phyloP scores from a whole-genome alignment of 2,329 filamentous ascomycete species.

The Penicillium rolfsii region DNA sequence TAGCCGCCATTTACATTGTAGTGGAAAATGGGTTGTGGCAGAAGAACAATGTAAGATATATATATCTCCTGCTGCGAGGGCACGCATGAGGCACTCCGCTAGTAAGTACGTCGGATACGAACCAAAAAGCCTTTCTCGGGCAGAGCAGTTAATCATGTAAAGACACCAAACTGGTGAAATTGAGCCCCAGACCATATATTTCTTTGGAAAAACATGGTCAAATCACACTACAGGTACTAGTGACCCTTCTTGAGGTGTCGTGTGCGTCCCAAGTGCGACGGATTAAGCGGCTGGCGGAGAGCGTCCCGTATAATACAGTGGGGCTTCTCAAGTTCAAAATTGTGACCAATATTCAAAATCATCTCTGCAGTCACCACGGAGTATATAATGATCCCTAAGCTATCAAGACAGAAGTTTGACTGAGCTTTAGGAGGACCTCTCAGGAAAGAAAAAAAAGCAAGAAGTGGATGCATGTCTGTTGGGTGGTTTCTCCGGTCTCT shows the following conservation, averaged over 20 bases:
- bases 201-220: background rate
- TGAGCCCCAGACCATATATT: background rate
- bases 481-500: too few relatives aligned
- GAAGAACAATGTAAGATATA: background rate
- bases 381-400: too few relatives aligned
- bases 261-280: background rate
- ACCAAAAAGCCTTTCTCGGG: too few relatives aligned
- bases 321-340: too few relatives aligned
- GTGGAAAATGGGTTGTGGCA: constrained; percentile 16
- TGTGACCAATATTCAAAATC: too few relatives aligned
- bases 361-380: too few relatives aligned
- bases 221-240: background rate
- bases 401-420: too few relatives aligned
- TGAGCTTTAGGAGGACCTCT: too few relatives aligned
- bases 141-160: too few relatives aligned
- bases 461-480: too few relatives aligned
- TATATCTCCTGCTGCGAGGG: background rate
- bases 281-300: background rate
- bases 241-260: background rate
- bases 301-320: background rate
- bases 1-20: background rate
- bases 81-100: background rate
- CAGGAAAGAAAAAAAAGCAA: too few relatives aligned
- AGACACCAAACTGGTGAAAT: background rate
- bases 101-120: background rate